A percentile compares a stretch with the other conserved stretches of the same genome.
phyloP scores from a whole-genome alignment of 495 filamentous ascomycete species.

The Trichoderma reesei region DNA sequence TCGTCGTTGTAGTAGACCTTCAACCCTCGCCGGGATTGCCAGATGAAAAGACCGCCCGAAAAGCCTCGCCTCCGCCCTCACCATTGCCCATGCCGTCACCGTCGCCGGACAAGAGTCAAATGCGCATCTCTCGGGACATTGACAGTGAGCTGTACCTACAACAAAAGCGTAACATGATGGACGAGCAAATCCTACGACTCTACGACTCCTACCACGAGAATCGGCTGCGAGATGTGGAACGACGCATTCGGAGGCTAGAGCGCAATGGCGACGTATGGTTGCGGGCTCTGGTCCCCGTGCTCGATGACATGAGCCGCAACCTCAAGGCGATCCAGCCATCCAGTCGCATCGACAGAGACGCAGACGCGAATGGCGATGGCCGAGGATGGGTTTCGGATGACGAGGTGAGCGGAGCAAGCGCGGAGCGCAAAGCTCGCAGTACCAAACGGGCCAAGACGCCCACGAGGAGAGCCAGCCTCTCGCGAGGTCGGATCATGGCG shows the following conservation, averaged over 20 bases:
- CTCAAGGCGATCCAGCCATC: constrained; percentile 4
- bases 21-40: constrained; percentile 14
- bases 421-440: constrained; percentile 15
- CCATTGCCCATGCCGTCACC: neutral
- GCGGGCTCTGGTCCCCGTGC: constrained; percentile 22
- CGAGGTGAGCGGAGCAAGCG: constrained; percentile 45
- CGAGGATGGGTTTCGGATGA: constrained; percentile 9
- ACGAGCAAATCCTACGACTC: constrained; percentile 19
- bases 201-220: constrained; percentile 25
- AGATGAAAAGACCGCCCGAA: neutral
- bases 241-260: constrained; percentile 23
- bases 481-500: neutral
- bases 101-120: neutral
- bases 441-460: constrained; percentile 12
- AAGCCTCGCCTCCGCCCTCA: neutral
- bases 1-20: constrained; percentile 18
- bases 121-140: neutral
- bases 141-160: constrained; percentile 10
- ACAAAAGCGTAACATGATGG: constrained; percentile 12
- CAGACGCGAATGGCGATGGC: neutral
- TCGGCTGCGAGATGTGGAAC: constrained; percentile 26
- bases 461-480: neutral
- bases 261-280: constrained; percentile 24
- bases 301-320: constrained; percentile 22
- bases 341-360: neutral